Base-by-base conservation (phyloP, 805 yeast genomes). In the Wickerhamiella cacticola region DNA sequence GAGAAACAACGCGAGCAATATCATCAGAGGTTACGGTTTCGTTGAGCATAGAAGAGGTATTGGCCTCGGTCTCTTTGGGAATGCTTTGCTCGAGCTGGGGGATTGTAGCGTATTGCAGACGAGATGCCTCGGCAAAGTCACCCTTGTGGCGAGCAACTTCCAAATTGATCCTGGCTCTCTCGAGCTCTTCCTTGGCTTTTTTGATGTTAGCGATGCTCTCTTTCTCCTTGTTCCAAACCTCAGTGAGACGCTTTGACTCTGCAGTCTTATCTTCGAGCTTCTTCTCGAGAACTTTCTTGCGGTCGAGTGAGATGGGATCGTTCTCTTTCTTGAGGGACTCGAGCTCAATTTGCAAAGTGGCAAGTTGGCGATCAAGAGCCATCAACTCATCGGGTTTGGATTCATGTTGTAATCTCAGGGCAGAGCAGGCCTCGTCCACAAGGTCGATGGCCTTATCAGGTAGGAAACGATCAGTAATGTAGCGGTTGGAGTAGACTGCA, bases 401-500 rank as follows among this genome's bases (percentile, higher is more conserved):
- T 66, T 89, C 98, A 62, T 92, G 97, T 64, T 89, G 98, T 50
- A 89, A 69, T 54, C 98, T 72, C 50, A 89, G 70, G 0, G 95
- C 94, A 3, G 96, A 92, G 67, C 97, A 88, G 0, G 97, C 96
- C 62, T 89, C 98, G 66, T 89, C 98, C 1, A 89, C 92, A 55
- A 89, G 73, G 64, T 89, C 98, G 55, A 89, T 89, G 18, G 97
- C 97, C 68, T 89, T 89, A 61, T 89, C 98, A 1, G 98, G 98
- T 33, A 89, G 68, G 58, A 79, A 87, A 48, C 97, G 68, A 62
- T 89, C 96, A 2, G 94, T 82, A 48, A 89, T 84, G 62, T 89
- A 89, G 53, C 98, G 73, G 60, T 86, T 84, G 42, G 94, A 79
- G 59, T 88, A 76, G 5, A 84, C 79, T 0, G 96, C 95, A 10